Conservation (phyloP, 345 rosid genomes). For the Fremontodendron californicum region DNA sequence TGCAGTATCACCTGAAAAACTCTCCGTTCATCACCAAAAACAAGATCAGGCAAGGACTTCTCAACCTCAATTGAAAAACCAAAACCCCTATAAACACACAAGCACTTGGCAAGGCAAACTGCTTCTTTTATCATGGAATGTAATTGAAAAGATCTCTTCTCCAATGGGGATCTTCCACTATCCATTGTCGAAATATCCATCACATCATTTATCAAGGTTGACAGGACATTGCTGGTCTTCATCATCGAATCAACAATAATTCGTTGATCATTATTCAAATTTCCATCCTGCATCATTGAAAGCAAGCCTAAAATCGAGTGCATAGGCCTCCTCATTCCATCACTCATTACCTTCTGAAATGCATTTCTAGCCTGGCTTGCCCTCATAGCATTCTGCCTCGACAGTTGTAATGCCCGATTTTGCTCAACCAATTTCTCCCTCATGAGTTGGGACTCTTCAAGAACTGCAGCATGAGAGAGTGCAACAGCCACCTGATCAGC, state of each 20-base stretch:
- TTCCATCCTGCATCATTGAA: slow-evolving; percentile 72
- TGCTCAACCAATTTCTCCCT: slow-evolving; percentile 86
- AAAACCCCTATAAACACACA: slow-evolving; percentile 61
- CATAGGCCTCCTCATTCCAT: slow-evolving; percentile 94
- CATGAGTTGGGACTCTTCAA: slow-evolving; percentile 93
- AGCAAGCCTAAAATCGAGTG: slow-evolving; percentile 73
- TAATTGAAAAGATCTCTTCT: slow-evolving; percentile 51
- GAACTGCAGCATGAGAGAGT: slow-evolving; percentile 90
- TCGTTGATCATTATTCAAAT: slow-evolving; percentile 50
- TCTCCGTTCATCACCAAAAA: slow-evolving; percentile 81
- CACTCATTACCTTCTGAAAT: slow-evolving; percentile 86
- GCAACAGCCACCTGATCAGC: slow-evolving; percentile 99
- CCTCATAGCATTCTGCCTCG: slow-evolving; percentile 67
- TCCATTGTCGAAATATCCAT: slow-evolving; percentile 70
- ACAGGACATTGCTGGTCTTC: slow-evolving; percentile 69
- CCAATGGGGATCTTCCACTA: slow-evolving; percentile 61
- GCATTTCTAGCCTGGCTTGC: slow-evolving; percentile 81
- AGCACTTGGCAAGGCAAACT: slow-evolving; percentile 75
- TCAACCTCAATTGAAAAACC: slow-evolving; percentile 63
- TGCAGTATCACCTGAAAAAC: slow-evolving; percentile 86
- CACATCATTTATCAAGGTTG: slow-evolving; percentile 74
- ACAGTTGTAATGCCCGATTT: slow-evolving; percentile 74
- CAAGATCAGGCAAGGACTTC: slow-evolving; percentile 65
- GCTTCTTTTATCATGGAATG: slow-evolving; percentile 70
- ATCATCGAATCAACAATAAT: slow-evolving; percentile 74